These are phyloP conservation scores for Phytophthora cactorum DNA, from an alignment of 352 stramenopile genomes.

Conservation along the genomic window DNA sequence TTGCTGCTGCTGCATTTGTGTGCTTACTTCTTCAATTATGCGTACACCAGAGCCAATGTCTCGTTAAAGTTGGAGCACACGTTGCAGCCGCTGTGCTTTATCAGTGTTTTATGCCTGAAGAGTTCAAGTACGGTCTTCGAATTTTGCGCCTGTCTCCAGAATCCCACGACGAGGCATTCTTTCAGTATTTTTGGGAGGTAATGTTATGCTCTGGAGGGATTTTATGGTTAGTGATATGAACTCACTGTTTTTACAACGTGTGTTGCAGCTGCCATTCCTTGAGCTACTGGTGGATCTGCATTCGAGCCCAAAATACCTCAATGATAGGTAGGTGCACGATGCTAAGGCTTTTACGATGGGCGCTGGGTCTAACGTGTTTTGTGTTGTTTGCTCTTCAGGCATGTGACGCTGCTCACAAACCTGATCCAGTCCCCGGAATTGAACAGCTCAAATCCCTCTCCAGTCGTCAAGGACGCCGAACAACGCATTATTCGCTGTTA, in stretches of 20 bases:
- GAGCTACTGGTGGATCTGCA: conserved; percentile 83
- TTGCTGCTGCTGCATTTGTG: no score
- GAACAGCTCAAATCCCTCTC: conserved; percentile 74
- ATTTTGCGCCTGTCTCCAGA: conserved; percentile 79
- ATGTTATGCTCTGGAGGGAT: not conserved
- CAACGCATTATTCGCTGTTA: conserved; percentile 85
- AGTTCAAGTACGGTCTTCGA: conserved; percentile 83
- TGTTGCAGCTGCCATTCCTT: conserved; percentile 70
- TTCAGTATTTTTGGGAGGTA: conserved; percentile 91
- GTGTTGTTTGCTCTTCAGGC: conserved; percentile 35
- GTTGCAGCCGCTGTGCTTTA: conserved; percentile 85
- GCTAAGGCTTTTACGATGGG: not conserved
- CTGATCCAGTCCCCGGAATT: conserved; percentile 85
- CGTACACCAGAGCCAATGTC: conserved; percentile 72
- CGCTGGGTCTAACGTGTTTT: not conserved
- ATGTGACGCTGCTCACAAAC: conserved; percentile 80
- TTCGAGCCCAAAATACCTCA: conserved; percentile 73
- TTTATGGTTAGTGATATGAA: not conserved
- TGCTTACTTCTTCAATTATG: conserved; percentile 14
- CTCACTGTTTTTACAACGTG: conserved; percentile 8
- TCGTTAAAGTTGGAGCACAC: conserved; percentile 83
- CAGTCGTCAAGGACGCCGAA: conserved; percentile 72
- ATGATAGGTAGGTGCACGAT: conserved; percentile 52
- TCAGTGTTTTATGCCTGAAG: conserved; percentile 80
- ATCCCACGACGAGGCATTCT: conserved; percentile 75